A percentile compares a stretch with the other conserved stretches of the same genome.
Conservation (phyloP, 139 green algal genomes). For the Nannochloris sp. region DNA sequence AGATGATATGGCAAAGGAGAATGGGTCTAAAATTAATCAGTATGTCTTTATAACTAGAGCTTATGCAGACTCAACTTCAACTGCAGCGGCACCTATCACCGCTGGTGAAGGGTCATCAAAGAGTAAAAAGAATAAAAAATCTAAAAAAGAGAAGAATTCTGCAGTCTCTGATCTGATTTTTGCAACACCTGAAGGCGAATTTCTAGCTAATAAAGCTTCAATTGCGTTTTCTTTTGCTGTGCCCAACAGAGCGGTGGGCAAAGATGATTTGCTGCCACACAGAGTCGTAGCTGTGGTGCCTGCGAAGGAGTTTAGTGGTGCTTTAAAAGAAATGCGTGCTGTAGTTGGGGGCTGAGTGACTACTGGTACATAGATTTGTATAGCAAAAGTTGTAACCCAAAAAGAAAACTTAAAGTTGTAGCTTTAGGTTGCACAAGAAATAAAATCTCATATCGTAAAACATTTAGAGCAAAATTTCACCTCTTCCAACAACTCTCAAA, state of each 20-base stretch:
- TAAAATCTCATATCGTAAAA: no score
- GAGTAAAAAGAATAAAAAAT: slow-evolving; percentile 3
- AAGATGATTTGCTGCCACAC: slow-evolving; percentile 50
- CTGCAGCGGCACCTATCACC: not conserved
- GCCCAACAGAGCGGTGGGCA: slow-evolving; percentile 33
- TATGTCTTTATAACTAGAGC: slow-evolving; percentile 59
- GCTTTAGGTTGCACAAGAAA: no score
- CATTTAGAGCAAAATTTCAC: no score
- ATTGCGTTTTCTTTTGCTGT: slow-evolving; percentile 65
- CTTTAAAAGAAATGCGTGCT: slow-evolving; percentile 30
- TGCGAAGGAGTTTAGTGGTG: slow-evolving; percentile 17
- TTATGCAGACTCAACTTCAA: slow-evolving; percentile 44
- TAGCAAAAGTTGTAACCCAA: not conserved
- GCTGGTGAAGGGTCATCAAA: not conserved
- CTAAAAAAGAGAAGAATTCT: slow-evolving; percentile 13
- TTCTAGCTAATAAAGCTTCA: slow-evolving; percentile 55
- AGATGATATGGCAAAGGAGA: slow-evolving; percentile 45
- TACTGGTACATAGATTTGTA: no score
- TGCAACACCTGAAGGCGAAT: slow-evolving; percentile 78
- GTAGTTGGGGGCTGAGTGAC: slow-evolving; percentile 14
- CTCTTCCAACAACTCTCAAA: no score
- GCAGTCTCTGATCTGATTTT: slow-evolving; percentile 53
- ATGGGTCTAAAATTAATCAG: slow-evolving; percentile 48
- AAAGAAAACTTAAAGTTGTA: not conserved
- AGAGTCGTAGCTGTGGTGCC: slow-evolving; percentile 46